Base-by-base conservation (phyloP, 140 eudicot species). In the Ambrosia hybrid region DNA sequence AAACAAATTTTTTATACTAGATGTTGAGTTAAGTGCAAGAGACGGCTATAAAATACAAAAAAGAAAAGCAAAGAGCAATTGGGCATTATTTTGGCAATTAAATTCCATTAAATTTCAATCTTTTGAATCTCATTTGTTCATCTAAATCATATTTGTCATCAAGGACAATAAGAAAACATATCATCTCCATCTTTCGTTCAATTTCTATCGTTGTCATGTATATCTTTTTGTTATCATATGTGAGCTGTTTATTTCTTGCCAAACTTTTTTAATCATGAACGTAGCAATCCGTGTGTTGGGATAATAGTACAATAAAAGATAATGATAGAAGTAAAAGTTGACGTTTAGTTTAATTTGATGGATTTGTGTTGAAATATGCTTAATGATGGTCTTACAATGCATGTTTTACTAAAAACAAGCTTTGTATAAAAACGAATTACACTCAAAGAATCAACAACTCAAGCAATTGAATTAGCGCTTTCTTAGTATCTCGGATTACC, bases 91-190 rank as follows among this genome's bases (percentile, higher is more conserved):
- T 51, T 62, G 52, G 51, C 77, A 43, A n/a, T 43, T 51, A 12
- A 55, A 52, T 71, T 55, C 60, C 73, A 65, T 64, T 65, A 78
- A 48, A 34, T 1, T 36, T 36, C 6, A 12, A 78, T 48, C 82
- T 72, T 78, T 72, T 72, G 51, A 56, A 65, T 46, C 78, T 49
- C 82, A 72, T 65, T 72, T 72, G 78, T 34, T 72, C 48, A 78
- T 30, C 73, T 33, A 43, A 62, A 63, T 55, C 9, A 2, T 60
- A 55, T 78, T 64, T 57, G 46, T 68, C 52, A 78, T 71, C 77
- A 63, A 62, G 43, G 55, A 43, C 46, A 77, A 53, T 63, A 78
- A 71, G 52, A 78, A 71, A 71, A 30, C 73, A 52, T 71, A 78
- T 78, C 82, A 55, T 71, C 61, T 41, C 67, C 53, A 60, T 73